Base-by-base conservation (phyloP, 1,284 basidiomycete species). In the Puccinia triticina region DNA sequence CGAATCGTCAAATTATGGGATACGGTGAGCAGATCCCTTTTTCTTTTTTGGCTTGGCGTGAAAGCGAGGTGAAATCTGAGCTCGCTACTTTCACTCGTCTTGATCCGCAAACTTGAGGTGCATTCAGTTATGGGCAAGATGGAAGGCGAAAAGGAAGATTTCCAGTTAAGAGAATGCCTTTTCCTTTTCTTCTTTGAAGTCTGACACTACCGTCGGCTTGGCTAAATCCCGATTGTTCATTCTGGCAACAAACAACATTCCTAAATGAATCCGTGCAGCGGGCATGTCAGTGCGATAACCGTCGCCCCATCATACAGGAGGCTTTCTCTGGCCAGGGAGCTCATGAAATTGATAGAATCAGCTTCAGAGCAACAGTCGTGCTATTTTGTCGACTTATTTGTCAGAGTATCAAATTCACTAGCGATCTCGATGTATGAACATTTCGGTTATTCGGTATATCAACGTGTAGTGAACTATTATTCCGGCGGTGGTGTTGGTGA, bases 71-170 rank as follows among this genome's bases (percentile, higher is more conserved):
- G 29, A 55, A 53, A 73, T 18, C 43, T 48, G 12, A 46, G 21
- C 48, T 55, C 71, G 43, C 53, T 16, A 14, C 26, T 59, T 43
- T 1, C 8, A 40, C 37, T 16, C 4, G 34, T 59, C 37, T 53
- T 32, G 53, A 29, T 72, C 46, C n/a, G 10, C 2, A 7, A 72
- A 72, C 14, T 7, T 69, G 21, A 64, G 14, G 26, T 2, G 1
- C 11, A 29, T 46, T 73, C 23, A 95, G 94, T 95, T 82, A 89
- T 95, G 82, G 94, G 93, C 46, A 95, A 95, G 86, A 93, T 93
- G 0, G 94, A 95, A 87, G 94, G 94, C 10, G 83, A 87, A 18
- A 89, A 89, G 0, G 83, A 87, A 1, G 94, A 95, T 85, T 94
- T 92, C 91, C 94, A 95, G 86, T 86, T 61, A 75, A 84, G 75